phyloP scores from a whole-genome alignment of 208 protist species.

The Trypanosoma conorhini region DNA sequence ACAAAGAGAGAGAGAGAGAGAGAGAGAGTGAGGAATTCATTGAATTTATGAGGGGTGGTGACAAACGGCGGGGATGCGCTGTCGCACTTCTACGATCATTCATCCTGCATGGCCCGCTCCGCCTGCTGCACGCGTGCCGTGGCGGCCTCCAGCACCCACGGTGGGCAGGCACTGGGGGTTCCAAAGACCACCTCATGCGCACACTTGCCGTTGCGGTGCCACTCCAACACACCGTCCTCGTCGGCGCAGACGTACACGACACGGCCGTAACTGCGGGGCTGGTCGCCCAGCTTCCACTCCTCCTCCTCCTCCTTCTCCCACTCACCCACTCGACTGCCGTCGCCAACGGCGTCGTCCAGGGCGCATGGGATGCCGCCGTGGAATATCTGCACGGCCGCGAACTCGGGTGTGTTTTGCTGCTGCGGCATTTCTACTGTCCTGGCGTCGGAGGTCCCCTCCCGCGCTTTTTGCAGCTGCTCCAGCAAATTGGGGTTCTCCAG shows the following conservation, averaged over 20 bases:
- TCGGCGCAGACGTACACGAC: conserved; percentile 48
- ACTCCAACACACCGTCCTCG: conserved; percentile 50
- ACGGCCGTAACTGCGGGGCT: conserved; percentile 6
- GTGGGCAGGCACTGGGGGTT: conserved; percentile 71
- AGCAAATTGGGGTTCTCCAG: conserved; percentile 8
- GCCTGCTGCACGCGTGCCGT: conserved; percentile 20
- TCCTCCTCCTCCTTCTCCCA: background rate
- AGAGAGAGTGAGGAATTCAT: background rate
- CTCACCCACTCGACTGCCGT: conserved; percentile 2
- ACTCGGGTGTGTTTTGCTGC: conserved; percentile 47
- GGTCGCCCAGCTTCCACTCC: background rate
- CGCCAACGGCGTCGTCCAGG: background rate
- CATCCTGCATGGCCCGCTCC: conserved; percentile 10
- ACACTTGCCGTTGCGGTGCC: conserved; percentile 70
- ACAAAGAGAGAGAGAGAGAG: background rate
- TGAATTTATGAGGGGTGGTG: background rate
- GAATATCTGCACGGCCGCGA: conserved; percentile 47
- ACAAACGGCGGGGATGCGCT: background rate
- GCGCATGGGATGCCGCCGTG: conserved; percentile 44
- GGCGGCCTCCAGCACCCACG: conserved; percentile 43
- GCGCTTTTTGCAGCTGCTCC: conserved; percentile 31
- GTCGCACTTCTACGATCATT: background rate
- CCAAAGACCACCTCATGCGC: conserved; percentile 71
- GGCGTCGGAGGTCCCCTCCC: conserved; percentile 13
- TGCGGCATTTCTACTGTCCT: conserved; percentile 21